phyloP scores from a whole-genome alignment of 305 asterid species.

The Fraxinus baroniana region DNA sequence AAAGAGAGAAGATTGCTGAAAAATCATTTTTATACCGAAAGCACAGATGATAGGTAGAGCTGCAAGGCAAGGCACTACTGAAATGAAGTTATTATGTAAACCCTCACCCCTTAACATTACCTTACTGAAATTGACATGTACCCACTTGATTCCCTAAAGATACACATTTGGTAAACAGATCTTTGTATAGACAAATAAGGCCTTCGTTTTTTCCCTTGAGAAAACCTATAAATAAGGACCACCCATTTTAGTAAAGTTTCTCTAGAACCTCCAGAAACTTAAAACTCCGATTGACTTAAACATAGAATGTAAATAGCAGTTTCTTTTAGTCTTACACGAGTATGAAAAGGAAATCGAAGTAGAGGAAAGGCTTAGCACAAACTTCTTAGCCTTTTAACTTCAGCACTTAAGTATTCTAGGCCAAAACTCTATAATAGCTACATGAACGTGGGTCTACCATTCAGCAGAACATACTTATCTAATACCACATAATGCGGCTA shows the following conservation, averaged over 20 bases:
- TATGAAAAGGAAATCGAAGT: neutral
- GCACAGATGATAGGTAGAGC: conserved; percentile 6
- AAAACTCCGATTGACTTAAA: neutral
- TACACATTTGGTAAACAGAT: neutral
- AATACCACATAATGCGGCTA: neutral
- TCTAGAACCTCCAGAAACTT: neutral
- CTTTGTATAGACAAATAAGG: neutral
- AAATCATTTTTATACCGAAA: neutral
- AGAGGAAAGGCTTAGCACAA: neutral
- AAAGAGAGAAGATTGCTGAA: neutral
- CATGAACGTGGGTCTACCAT: neutral
- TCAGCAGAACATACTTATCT: neutral
- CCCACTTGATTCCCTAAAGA: neutral
- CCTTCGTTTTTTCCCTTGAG: neutral
- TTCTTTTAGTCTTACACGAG: neutral
- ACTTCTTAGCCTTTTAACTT: neutral
- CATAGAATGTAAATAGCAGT: neutral
- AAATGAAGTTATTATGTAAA: neutral
- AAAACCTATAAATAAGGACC: neutral
- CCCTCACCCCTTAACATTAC: neutral
- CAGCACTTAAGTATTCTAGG: neutral
- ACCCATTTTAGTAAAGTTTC: neutral
- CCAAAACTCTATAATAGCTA: neutral
- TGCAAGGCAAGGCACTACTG: neutral
- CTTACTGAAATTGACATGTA: neutral